Evolutionary conservation across 495 filamentous ascomycete species (phyloP).

Genomic region (Cercophora sp.): DNA sequence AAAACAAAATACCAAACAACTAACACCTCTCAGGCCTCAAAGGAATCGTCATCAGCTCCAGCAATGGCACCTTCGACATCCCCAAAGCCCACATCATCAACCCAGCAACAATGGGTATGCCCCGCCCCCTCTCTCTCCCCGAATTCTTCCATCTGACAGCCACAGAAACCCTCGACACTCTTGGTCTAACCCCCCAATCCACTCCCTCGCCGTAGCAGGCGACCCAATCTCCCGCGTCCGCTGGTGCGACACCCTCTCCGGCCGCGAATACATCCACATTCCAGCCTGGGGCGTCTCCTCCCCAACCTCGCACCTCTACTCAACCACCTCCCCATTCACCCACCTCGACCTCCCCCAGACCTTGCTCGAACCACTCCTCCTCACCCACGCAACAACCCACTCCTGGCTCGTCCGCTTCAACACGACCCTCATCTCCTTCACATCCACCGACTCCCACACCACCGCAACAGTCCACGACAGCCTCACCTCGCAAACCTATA

Average conservation of each 20-base stretch:
- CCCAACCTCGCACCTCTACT: constrained; percentile 48
- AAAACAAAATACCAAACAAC: too few species aligned
- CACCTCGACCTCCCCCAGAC: constrained; percentile 45
- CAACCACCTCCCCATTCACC: constrained; percentile 39
- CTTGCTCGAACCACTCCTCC: constrained; percentile 45
- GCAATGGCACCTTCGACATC: constrained; percentile 39
- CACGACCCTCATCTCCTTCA: constrained; percentile 31
- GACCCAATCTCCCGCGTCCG: constrained; percentile 42
- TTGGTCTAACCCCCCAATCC: too few species aligned
- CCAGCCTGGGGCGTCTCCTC: constrained; percentile 48
- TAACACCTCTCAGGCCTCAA: constrained; percentile 39
- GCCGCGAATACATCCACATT: constrained; percentile 47
- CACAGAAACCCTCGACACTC: too few species aligned
- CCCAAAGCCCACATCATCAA: constrained; percentile 51
- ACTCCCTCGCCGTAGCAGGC: constrained; percentile 27
- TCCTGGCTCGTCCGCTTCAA: constrained; percentile 38
- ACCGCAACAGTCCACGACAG: constrained; percentile 37
- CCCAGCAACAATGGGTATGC: constrained; percentile 9
- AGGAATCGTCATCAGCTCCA: constrained; percentile 42
- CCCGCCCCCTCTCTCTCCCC: too few species aligned
- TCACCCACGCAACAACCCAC: constrained; percentile 34
- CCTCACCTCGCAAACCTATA: constrained; percentile 35
- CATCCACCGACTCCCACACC: constrained; percentile 14
- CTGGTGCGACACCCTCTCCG: constrained; percentile 50
- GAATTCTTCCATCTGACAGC: too few species aligned